Evolutionary conservation across 169 alveolate genomes (phyloP).

Genomic region (Amoebophrya sp.): DNA sequence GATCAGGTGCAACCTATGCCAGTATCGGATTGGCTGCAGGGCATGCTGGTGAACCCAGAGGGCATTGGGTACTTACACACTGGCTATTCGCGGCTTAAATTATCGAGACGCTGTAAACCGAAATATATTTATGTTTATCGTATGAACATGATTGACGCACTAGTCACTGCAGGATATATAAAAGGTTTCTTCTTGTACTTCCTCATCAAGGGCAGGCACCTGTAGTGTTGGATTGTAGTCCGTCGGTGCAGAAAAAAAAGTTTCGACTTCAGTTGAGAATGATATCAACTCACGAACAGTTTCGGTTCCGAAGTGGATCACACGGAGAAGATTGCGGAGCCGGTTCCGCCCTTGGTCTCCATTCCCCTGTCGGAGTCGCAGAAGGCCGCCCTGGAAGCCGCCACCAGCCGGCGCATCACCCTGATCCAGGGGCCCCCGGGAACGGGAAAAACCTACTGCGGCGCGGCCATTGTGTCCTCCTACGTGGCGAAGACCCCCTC

Average conservation of each 20-base stretch:
- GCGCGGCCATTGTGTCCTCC: not conserved
- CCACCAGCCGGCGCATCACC: not conserved
- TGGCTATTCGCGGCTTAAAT: too few species aligned
- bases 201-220: too few species aligned
- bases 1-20: not conserved
- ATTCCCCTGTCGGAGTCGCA: not conserved
- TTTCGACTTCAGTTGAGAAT: too few species aligned
- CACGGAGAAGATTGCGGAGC: not conserved
- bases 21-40: not conserved
- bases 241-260: too few species aligned
- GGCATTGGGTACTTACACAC: too few species aligned
- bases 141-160: too few species aligned
- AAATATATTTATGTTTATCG: too few species aligned
- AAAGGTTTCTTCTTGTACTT: too few species aligned
- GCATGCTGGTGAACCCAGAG: not conserved
- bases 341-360: not conserved
- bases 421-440: conserved; percentile 19
- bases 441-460: not conserved
- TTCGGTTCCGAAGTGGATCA: not conserved
- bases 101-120: too few species aligned
- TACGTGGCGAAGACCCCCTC: not conserved
- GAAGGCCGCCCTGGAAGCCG: not conserved
- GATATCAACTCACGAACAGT: too few species aligned
- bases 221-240: too few species aligned
- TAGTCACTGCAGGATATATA: too few species aligned